A percentile compares a stretch with the other conserved stretches of the same genome.
Evolutionary conservation across 2,329 filamentous ascomycete genomes (phyloP).

Genomic region (Exserohilum turcica): DNA sequence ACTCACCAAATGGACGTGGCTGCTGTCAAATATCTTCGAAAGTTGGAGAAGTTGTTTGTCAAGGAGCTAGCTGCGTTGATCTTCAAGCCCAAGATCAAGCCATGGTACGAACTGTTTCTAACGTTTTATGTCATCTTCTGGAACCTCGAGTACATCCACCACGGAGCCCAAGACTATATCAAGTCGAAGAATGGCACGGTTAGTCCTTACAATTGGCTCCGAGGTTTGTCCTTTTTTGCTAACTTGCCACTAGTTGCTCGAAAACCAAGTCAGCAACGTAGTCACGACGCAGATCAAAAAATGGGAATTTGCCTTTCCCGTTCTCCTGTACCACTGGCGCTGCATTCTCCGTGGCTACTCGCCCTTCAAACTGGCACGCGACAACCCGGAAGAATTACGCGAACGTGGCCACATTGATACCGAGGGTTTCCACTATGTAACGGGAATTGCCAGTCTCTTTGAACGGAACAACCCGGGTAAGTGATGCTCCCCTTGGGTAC

Average conservation of each 20-base stretch:
- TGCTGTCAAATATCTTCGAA: constrained; percentile 39
- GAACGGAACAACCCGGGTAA: constrained; percentile 34
- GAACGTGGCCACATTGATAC: constrained; percentile 37
- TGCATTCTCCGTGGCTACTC: constrained; percentile 38
- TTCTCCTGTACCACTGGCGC: constrained; percentile 43
- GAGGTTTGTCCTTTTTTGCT: constrained; percentile 12
- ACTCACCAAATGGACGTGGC: constrained; percentile 47
- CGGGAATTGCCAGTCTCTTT: constrained; percentile 31
- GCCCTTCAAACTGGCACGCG: constrained; percentile 43
- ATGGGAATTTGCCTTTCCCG: constrained; percentile 41
- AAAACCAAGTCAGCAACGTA: constrained; percentile 40
- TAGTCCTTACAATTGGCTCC: constrained; percentile 18
- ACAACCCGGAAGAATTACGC: constrained; percentile 43
- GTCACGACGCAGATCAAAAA: constrained; percentile 42
- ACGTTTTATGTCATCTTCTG: constrained; percentile 44
- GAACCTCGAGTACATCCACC: constrained; percentile 46
- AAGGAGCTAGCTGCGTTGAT: constrained; percentile 39
- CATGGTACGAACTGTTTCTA: constrained; percentile 46
- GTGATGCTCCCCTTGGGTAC: constrained; percentile 10
- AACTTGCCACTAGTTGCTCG: constrained; percentile 32
- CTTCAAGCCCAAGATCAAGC: constrained; percentile 42
- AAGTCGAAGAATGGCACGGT: constrained; percentile 44
- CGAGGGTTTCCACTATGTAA: constrained; percentile 40
- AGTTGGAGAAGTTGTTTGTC: constrained; percentile 36
- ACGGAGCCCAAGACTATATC: constrained; percentile 42